phyloP scores from a whole-genome alignment of 2,329 filamentous ascomycete genomes.

The Geosmithia morbida region DNA sequence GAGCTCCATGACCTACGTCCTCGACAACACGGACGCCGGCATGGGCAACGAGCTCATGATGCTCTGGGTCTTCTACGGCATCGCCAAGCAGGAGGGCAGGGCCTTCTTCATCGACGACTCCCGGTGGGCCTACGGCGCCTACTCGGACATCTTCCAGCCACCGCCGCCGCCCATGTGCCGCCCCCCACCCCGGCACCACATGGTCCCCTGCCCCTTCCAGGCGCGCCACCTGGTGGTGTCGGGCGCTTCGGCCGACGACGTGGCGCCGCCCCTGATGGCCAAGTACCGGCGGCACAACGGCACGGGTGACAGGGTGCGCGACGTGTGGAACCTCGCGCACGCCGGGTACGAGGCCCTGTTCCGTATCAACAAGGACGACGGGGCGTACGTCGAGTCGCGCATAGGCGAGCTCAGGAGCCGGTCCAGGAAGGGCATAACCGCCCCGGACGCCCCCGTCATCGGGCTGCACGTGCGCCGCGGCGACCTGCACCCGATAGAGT shows the following conservation, averaged over 20 bases:
- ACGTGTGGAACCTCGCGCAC: slow-evolving; percentile 54
- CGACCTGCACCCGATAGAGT: slow-evolving; percentile 63
- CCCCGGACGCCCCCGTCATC: slow-evolving; percentile 29
- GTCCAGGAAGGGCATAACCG: slow-evolving; percentile 21
- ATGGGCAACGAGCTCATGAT: slow-evolving; percentile 64
- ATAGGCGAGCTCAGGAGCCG: slow-evolving; percentile 37
- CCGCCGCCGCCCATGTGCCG: slow-evolving; percentile 52
- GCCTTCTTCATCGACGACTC: slow-evolving; percentile 78
- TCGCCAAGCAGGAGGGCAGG: slow-evolving; percentile 59
- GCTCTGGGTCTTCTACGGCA: slow-evolving; percentile 71
- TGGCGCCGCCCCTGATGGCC: slow-evolving; percentile 42
- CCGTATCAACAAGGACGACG: slow-evolving; percentile 50
- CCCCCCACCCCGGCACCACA: slow-evolving; percentile 59
- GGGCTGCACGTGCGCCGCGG: slow-evolving; percentile 71
- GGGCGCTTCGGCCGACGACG: slow-evolving; percentile 46
- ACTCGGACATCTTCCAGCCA: slow-evolving; percentile 54
- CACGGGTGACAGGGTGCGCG: slow-evolving; percentile 18
- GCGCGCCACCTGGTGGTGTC: slow-evolving; percentile 65
- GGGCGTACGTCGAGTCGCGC: slow-evolving; percentile 46
- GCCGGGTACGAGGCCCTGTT: slow-evolving; percentile 63
- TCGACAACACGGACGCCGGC: slow-evolving; percentile 61
- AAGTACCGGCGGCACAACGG: slow-evolving; percentile 13
- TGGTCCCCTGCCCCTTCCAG: slow-evolving; percentile 65
- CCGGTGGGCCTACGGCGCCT: slow-evolving; percentile 69
- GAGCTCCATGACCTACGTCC: slow-evolving; percentile 60